Percentiles rank a stretch among this genome's conserved stretches.
These are phyloP conservation scores for Pelagophyceae sp. DNA, from an alignment of 352 stramenopile species.

Conservation along the genomic window DNA sequence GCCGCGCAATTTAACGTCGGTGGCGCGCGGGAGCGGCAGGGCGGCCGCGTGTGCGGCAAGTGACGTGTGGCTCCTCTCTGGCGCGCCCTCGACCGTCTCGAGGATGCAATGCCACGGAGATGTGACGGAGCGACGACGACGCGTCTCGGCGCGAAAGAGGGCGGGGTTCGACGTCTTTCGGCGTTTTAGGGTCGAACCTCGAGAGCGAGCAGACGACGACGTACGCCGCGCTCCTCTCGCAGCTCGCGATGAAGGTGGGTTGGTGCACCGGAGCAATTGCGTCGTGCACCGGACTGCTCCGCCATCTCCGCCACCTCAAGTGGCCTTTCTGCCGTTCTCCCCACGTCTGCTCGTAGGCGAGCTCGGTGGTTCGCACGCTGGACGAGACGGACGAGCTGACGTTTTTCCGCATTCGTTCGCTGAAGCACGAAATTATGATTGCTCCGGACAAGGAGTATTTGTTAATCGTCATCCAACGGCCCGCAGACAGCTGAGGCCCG, in stretches of 20 bases:
- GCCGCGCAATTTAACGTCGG: too few relatives aligned
- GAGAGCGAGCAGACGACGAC: conserved; percentile 69
- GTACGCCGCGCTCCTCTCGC: conserved; percentile 60
- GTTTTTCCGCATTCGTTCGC: conserved; percentile 78
- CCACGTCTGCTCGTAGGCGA: too few relatives aligned
- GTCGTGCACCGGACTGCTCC: too few relatives aligned
- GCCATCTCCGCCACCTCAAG: too few relatives aligned
- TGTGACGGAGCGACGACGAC: too few relatives aligned
- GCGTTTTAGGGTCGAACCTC: conserved; percentile 70
- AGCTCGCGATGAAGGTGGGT: conserved; percentile 59
- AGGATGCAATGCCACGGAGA: too few relatives aligned
- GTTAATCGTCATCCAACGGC: conserved; percentile 81
- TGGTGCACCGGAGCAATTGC: too few relatives aligned
- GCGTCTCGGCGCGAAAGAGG: too few relatives aligned
- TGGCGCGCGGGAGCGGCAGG: too few relatives aligned
- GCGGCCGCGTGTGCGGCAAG: too few relatives aligned
- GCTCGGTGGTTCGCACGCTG: conserved; percentile 73
- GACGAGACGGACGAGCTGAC: conserved; percentile 82
- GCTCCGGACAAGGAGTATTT: conserved; percentile 76
- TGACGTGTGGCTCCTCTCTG: neutral
- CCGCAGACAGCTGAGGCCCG: conserved; percentile 21
- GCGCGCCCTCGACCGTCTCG: neutral
- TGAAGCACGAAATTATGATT: conserved; percentile 62
- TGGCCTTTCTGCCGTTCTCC: too few relatives aligned
- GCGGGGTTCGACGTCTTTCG: too few relatives aligned